Evolutionary conservation across 331 rosid genomes (phyloP), one percentile per base, ranked within the genome.

Genomic region (Stylosanthes scabra): DNA sequence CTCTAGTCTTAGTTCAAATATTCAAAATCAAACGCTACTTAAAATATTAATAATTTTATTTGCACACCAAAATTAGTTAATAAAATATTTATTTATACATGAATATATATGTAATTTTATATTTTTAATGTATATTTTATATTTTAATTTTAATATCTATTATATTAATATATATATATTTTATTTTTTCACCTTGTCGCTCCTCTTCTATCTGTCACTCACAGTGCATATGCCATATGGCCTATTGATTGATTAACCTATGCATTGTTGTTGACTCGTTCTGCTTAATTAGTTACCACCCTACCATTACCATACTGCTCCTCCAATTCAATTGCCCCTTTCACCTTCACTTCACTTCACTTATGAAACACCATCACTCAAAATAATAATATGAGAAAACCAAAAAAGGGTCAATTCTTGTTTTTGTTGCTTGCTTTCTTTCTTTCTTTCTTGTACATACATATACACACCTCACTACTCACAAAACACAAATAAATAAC

Each of bases 351-450:
- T 20, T 20, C 25, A 5, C 70, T 59, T 72, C 74, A 28, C 42
- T 65, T 3, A 31, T 72, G 81, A 78, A 55, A 60, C 65, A 60
- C 51, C 64, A 70, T 74, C 80, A 74, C 70, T 64, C 80, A 76
- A 76, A 79, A 71, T 51, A 64, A 79, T 20, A 20, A 31, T 31
- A 31, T 31, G 5, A 31, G 37, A 31, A 31, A 31, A 31, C 37
- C 55, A 81, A 34, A 62, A 62, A 57, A 57, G 71, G 64, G 37
- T 54, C 51, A 39, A 1, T 44, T 44, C 46, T 50, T 44, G 45
- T 50, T 81, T 61, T 78, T 74, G 66, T 70, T 76, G 74, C n/a
- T 64, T 80, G 74, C 25, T 44, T 54, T 46, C 9, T 41, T 80
- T 76, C 25, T 44, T 54, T 46, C 9, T 41, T 7, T 41, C 10